Conservation (phyloP, 2,329 filamentous ascomycete genomes). For the Pleoardoris graminearum region DNA sequence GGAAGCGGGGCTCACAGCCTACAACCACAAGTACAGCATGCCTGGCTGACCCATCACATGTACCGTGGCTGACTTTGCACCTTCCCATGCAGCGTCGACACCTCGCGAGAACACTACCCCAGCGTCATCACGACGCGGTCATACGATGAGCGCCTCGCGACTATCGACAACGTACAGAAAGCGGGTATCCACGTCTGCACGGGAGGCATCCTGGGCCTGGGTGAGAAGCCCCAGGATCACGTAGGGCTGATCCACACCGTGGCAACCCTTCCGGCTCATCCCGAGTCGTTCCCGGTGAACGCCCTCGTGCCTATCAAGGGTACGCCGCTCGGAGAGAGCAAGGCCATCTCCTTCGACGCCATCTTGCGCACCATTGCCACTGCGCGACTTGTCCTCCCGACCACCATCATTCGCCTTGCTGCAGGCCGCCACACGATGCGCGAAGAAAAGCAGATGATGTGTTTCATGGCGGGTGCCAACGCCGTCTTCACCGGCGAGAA, state of each 20-base stretch:
- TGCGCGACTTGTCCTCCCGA: constrained; percentile 79
- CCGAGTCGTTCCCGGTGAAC: constrained; percentile 90
- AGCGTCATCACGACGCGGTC: constrained; percentile 81
- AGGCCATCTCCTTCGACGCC: constrained; percentile 74
- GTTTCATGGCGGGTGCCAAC: constrained; percentile 89
- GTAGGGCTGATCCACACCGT: constrained; percentile 84
- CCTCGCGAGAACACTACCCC: constrained; percentile 85
- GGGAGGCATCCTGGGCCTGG: constrained; percentile 83
- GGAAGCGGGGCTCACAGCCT: constrained; percentile 81
- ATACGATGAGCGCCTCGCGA: constrained; percentile 85
- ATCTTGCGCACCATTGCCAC: constrained; percentile 83
- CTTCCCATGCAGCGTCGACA: constrained; percentile 95
- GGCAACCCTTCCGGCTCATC: constrained; percentile 76
- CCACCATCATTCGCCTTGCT: constrained; percentile 83
- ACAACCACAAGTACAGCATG: constrained; percentile 99
- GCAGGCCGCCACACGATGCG: constrained; percentile 82
- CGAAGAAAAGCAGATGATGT: constrained; percentile 86
- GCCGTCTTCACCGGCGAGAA: constrained; percentile 96
- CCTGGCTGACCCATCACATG: too few species aligned
- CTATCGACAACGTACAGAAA: constrained; percentile 76
- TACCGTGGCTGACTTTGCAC: too few species aligned
- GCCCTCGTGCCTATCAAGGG: constrained; percentile 89
- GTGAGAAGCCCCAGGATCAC: constrained; percentile 77
- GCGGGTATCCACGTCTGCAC: constrained; percentile 90
- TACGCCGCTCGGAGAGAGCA: constrained; percentile 76